phyloP scores from a whole-genome alignment of 2,329 filamentous ascomycete species.

The Rhexocercosporidium sp. region DNA sequence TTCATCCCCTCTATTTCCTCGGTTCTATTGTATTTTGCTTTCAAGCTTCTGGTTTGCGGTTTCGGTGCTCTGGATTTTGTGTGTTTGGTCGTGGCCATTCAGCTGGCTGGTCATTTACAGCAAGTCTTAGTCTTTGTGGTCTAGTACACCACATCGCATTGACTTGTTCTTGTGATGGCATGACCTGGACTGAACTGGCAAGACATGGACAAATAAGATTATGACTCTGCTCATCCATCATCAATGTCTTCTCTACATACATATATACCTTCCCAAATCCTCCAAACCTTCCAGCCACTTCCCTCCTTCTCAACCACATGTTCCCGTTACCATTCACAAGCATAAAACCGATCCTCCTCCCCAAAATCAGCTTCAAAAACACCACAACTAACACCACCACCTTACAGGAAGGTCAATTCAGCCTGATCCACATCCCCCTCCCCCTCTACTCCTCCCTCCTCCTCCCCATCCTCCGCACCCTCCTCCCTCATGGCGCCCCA shows the following conservation, averaged over 20 bases:
- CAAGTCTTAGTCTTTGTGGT: neutral
- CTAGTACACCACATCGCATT: neutral
- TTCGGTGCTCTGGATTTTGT: neutral
- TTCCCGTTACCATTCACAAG: slow-evolving; percentile 18
- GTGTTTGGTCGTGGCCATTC: neutral
- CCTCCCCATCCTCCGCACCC: slow-evolving; percentile 83
- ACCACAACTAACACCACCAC: slow-evolving; percentile 30
- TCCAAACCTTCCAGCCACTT: neutral
- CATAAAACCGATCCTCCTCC: slow-evolving; percentile 30
- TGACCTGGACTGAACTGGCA: neutral
- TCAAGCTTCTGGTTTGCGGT: neutral
- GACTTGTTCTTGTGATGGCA: slow-evolving; percentile 18
- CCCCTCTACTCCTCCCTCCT: slow-evolving; percentile 78
- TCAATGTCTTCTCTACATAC: slow-evolving; percentile 16
- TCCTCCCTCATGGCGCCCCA: slow-evolving; percentile 67
- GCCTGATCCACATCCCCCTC: slow-evolving; percentile 88
- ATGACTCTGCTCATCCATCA: slow-evolving; percentile 10
- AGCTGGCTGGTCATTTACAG: neutral
- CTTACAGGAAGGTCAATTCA: slow-evolving; percentile 82
- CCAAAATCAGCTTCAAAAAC: slow-evolving; percentile 31
- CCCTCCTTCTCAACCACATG: slow-evolving; percentile 10
- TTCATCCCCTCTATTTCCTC: neutral
- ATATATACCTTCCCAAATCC: neutral
- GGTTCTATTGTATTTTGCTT: neutral
- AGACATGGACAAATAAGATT: neutral